Percentiles rank a stretch among this genome's conserved stretches.
Evolutionary conservation across 305 asterid species (phyloP).

Genomic region (Withania somnifera): DNA sequence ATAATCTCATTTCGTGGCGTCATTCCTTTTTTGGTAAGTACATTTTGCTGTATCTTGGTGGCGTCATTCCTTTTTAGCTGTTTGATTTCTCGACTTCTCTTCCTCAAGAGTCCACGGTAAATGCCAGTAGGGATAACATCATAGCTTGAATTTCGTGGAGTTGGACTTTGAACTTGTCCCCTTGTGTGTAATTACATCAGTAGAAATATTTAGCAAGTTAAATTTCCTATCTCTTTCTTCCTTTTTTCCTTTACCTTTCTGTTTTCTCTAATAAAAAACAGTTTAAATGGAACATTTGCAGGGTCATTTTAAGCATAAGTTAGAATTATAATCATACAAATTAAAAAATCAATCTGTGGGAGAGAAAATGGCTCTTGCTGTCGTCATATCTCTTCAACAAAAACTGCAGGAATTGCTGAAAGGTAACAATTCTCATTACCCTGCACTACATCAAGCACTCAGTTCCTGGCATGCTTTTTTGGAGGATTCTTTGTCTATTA

Average conservation of each 20-base stretch:
- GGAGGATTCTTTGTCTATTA: background rate
- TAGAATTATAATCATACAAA: background rate
- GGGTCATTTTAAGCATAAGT: background rate
- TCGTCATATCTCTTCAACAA: background rate
- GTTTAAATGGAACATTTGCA: background rate
- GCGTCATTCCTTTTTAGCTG: too few species aligned
- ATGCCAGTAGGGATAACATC: too few species aligned
- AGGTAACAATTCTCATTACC: background rate
- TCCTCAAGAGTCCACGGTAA: too few species aligned
- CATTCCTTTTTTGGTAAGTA: too few species aligned
- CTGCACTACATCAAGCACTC: background rate
- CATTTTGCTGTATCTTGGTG: too few species aligned
- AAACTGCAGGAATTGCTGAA: background rate
- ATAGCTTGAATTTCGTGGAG: too few species aligned
- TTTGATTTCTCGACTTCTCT: too few species aligned
- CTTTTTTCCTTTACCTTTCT: background rate
- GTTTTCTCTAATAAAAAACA: background rate
- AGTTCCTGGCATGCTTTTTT: background rate
- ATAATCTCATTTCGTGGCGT: too few species aligned
- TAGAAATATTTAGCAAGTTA: background rate
- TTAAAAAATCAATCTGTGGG: background rate
- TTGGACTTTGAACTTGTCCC: background rate
- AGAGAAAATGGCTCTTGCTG: background rate
- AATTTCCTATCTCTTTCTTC: background rate
- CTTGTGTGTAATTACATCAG: background rate